Evolutionary conservation across 805 yeast genomes (phyloP), one percentile per base, ranked within the genome.

Genomic region (Cephaloascus fragrans): DNA sequence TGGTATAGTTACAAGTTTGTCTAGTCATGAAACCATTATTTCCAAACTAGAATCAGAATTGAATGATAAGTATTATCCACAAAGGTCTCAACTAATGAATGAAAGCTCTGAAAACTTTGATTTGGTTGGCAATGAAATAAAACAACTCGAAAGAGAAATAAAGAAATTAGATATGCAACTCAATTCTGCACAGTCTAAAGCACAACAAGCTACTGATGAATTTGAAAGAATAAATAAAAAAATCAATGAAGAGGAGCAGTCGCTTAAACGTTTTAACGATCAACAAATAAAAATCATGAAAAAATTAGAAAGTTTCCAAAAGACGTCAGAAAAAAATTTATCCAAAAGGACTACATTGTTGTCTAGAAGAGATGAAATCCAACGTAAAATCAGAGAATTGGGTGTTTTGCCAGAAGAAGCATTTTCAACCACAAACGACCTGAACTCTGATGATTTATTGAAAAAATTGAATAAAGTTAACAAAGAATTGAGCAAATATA

Each of bases 331-430:
- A 49, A 79, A 73, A 41, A 65, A 67, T 4, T 60, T 83, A 46
- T 71, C 83, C 17, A 80, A 74, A 49, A 83, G 78, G 45, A 67
- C 83, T 2, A 53, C 80, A 3, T 58, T 86, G 37, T 52, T 63
- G 3, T 62, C 68, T 34, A 71, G 95, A 45, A 71, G 84, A 42
- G 85, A 82, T 37, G 94, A 84, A 46, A 57, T 85, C 18, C 80
- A 78, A 45, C 74, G 71, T 42, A 83, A 76, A 50, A 80, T 88
- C 23, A 69, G 89, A 44, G 95, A 84, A 33, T 61, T 89, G 32
- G 97, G 97, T n/a, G 84, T 83, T 3, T 64, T 90, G 15, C 90
- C 96, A 0, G 96, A 88, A 50, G 88, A 84, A 39, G 88, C 93
- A 0, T 78, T 85, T 46, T 68, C 67, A 12, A 44, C 42, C 19